These are phyloP conservation scores for Umbelopsis isabellina DNA, from an alignment of 192 early-diverging fungal species.

Conservation along the genomic window DNA sequence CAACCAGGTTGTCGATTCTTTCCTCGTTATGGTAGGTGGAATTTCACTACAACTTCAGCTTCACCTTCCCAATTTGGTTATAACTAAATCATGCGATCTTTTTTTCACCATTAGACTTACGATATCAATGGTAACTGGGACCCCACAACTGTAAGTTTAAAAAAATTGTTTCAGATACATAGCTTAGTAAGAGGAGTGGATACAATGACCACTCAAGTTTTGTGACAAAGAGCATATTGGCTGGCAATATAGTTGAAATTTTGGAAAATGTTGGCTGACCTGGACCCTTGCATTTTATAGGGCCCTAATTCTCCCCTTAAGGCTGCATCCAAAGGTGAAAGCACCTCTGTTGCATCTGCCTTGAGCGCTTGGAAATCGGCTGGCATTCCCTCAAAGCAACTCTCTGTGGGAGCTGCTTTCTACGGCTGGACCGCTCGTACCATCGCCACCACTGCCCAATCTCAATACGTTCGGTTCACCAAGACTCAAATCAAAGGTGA, in stretches of 20 bases:
- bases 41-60: too few species aligned
- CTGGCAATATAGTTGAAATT: too few species aligned
- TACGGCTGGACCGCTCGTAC: constrained; percentile 53
- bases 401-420: constrained; percentile 57
- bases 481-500: constrained; percentile 54
- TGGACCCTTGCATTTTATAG: background rate
- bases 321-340: constrained; percentile 22
- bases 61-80: background rate
- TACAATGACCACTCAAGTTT: too few species aligned
- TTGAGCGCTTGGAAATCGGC: constrained; percentile 45
- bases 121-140: constrained; percentile 62
- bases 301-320: constrained; percentile 55
- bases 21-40: constrained; percentile 18
- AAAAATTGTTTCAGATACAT: background rate
- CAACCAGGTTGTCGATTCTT: constrained; percentile 16
- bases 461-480: constrained; percentile 37
- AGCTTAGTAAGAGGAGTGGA: too few species aligned
- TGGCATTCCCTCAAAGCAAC: constrained; percentile 49
- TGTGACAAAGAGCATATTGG: too few species aligned
- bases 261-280: background rate
- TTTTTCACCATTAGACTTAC: constrained; percentile 33
- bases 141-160: constrained; percentile 34
- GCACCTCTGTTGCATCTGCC: constrained; percentile 20
- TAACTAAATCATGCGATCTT: background rate
- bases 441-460: background rate